These are phyloP conservation scores for Crassisporium funariophilum DNA, from an alignment of 768 basidiomycete genomes.

Conservation along the genomic window DNA sequence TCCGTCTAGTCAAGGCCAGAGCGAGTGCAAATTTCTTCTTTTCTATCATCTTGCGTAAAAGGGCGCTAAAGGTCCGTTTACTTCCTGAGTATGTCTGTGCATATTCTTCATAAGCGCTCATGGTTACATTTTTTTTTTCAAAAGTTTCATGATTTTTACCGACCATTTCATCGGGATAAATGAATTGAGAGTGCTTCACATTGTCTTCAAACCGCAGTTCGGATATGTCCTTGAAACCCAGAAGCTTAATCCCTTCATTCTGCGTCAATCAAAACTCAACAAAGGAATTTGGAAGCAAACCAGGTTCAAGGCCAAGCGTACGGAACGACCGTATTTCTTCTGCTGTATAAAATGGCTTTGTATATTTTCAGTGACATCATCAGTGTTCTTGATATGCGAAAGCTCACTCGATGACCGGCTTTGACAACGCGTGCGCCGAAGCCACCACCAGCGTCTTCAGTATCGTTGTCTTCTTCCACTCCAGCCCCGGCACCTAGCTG, in stretches of 20 bases:
- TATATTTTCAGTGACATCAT: conserved; percentile 5
- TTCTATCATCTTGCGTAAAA: conserved; percentile 79
- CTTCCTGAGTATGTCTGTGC: conserved; percentile 80
- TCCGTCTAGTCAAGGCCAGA: conserved; percentile 66
- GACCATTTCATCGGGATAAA: conserved; percentile 91
- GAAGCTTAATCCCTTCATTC: conserved; percentile 79
- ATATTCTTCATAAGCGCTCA: no score
- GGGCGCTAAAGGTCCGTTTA: conserved; percentile 87
- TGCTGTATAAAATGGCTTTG: conserved; percentile 80
- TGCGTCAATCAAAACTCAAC: neutral
- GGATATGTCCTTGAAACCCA: conserved; percentile 83
- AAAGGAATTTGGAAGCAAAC: no score
- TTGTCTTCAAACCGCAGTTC: conserved; percentile 86
- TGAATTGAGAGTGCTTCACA: conserved; percentile 87
- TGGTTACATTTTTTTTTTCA: no score
- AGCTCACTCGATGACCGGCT: conserved; percentile 51
- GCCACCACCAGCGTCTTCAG: conserved; percentile 36
- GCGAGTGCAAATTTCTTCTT: conserved; percentile 85
- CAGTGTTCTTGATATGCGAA: neutral
- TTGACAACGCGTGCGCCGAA: conserved; percentile 47
- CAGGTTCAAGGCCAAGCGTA: conserved; percentile 76
- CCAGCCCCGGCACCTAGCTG: conserved; percentile 36
- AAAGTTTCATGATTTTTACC: no score
- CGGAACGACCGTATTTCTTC: conserved; percentile 83
- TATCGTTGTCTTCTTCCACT: conserved; percentile 40